Evolutionary conservation across 768 basidiomycete genomes (phyloP).

Genomic region (Mrakia blollopis): DNA sequence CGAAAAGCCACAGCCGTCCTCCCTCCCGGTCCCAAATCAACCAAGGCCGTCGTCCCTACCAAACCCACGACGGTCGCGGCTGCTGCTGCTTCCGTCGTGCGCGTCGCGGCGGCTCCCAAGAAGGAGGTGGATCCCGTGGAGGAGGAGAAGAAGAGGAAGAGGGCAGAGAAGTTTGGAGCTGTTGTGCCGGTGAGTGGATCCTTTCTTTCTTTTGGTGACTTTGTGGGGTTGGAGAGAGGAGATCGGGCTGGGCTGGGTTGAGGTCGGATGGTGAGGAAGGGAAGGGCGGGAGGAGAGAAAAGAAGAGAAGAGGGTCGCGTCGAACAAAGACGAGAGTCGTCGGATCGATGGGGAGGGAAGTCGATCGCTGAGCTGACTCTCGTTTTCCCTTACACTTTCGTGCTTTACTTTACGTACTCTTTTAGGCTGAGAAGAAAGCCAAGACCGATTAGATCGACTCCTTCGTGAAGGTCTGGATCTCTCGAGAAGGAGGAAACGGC

Average conservation of each 20-base stretch:
- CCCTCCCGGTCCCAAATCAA: neutral
- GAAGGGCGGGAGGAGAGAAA: neutral
- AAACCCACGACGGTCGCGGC: neutral
- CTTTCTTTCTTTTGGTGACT: neutral
- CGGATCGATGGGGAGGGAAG: neutral
- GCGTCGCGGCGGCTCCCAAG: neutral
- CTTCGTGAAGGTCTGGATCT: neutral
- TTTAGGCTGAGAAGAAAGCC: slow-evolving; percentile 7
- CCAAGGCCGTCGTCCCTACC: neutral
- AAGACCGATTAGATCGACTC: slow-evolving; percentile 8
- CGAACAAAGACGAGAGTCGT: neutral
- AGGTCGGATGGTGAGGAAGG: neutral
- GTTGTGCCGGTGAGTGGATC: slow-evolving; percentile 12
- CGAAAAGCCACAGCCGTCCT: slow-evolving; percentile 4
- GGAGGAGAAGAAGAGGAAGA: slow-evolving; percentile 32
- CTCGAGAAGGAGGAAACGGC: neutral
- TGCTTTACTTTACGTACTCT: neutral
- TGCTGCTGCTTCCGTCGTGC: slow-evolving; percentile 1
- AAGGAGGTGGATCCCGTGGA: slow-evolving; percentile 25
- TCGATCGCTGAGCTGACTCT: neutral
- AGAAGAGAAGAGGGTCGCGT: neutral
- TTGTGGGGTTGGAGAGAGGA: neutral
- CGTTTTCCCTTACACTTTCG: neutral
- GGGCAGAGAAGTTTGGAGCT: slow-evolving; percentile 28
- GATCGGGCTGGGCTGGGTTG: neutral